phyloP scores from a whole-genome alignment of 257 asterid genomes.

The Parsonsia alboflavescens region DNA sequence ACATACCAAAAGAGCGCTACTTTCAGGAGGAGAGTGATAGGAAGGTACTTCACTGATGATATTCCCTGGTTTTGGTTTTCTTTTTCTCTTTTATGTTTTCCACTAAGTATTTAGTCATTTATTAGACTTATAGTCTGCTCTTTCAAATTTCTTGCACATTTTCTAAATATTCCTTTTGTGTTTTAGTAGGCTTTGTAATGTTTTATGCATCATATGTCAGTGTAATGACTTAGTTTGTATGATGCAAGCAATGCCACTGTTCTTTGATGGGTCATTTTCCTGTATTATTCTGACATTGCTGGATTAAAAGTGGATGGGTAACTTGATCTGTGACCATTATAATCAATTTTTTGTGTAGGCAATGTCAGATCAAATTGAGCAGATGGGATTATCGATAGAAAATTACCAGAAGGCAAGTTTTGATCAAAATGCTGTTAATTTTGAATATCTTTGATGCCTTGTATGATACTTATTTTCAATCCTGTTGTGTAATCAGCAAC shows the following conservation, averaged over 20 bases:
- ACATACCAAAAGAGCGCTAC: constrained; percentile 80
- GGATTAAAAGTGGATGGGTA: constrained; percentile 1
- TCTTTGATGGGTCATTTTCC: not conserved
- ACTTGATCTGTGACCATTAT: constrained; percentile 3
- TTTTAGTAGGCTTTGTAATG: not conserved
- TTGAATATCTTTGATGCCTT: constrained; percentile 3
- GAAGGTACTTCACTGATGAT: constrained; percentile 37
- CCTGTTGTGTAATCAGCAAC: constrained; percentile 37
- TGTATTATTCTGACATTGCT: not conserved
- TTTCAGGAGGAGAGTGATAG: constrained; percentile 76
- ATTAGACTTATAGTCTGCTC: not conserved
- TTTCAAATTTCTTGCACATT: not conserved
- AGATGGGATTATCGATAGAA: constrained; percentile 64
- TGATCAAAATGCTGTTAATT: not conserved
- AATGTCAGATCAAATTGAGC: constrained; percentile 90
- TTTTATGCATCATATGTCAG: not conserved
- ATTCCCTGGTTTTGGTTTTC: not conserved
- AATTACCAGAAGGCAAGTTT: constrained; percentile 55
- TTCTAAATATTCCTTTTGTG: not conserved
- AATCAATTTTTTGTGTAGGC: constrained; percentile 33
- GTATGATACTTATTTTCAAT: not conserved
- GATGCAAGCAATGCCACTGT: not conserved
- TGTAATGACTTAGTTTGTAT: not conserved
- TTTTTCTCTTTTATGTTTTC: not conserved
- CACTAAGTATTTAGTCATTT: not conserved